Evolutionary conservation across 129 eudicot species (phyloP).

Genomic region (Artemisia tridentata): DNA sequence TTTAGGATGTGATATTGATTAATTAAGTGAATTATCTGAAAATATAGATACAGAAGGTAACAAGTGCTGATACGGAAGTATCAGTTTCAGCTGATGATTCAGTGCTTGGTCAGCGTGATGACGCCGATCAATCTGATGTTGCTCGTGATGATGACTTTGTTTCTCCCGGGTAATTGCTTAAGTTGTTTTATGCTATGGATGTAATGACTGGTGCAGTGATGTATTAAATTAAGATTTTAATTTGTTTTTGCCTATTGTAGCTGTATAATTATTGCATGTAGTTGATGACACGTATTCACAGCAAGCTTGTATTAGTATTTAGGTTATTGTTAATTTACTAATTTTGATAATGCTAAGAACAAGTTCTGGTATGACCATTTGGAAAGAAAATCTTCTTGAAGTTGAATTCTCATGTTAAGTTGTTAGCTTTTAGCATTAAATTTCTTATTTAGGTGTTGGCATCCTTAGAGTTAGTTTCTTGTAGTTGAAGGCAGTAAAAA

Average conservation of each 20-base stretch:
- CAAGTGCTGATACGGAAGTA: constrained; percentile 43
- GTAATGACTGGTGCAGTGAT: constrained; percentile 18
- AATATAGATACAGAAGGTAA: constrained; percentile 50
- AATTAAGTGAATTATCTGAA: background rate
- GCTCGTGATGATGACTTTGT: constrained; percentile 42
- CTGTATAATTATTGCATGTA: constrained; percentile 16
- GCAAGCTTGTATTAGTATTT: background rate
- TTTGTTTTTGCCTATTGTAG: constrained; percentile 14
- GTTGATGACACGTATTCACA: constrained; percentile 11
- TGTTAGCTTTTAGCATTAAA: background rate
- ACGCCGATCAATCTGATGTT: constrained; percentile 37
- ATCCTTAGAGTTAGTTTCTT: constrained; percentile 18
- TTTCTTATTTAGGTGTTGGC: constrained; percentile 3
- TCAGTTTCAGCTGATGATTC: constrained; percentile 45
- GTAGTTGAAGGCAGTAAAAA: constrained; percentile 16
- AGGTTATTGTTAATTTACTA: background rate
- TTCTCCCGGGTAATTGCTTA: constrained; percentile 43
- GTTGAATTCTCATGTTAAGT: background rate
- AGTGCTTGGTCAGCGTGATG: constrained; percentile 15
- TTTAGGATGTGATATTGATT: background rate
- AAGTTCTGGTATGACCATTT: constrained; percentile 2
- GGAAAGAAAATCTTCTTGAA: background rate
- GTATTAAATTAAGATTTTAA: constrained; percentile 22
- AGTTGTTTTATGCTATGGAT: constrained; percentile 8
- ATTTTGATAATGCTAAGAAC: constrained; percentile 2